Conservation (phyloP, 805 yeast genomes). For the Monosporozyma siamensis region DNA sequence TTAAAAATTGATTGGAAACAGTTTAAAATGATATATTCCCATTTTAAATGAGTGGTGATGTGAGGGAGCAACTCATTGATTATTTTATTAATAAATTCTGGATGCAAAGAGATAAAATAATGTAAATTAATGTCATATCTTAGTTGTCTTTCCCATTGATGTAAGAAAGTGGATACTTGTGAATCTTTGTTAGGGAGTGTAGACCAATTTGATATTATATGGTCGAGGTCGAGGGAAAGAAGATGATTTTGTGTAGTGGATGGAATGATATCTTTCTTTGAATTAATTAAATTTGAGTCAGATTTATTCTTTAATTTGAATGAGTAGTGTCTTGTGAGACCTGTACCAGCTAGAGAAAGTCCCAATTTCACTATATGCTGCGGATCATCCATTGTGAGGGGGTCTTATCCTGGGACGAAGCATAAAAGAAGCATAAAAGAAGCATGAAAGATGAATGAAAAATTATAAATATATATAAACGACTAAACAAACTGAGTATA, state of each 20-base stretch:
- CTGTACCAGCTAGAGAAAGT: slow-evolving; percentile 15
- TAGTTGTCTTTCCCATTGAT: slow-evolving; percentile 22
- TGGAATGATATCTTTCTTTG: background rate
- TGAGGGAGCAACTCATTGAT: no score
- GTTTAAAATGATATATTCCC: slow-evolving; percentile 9
- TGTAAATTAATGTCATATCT: slow-evolving; percentile 13
- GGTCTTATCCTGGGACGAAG: no score
- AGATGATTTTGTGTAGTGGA: background rate
- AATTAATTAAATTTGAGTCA: background rate
- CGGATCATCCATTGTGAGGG: no score
- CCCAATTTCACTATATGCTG: slow-evolving; percentile 13
- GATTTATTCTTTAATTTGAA: background rate
- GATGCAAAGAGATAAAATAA: no score
- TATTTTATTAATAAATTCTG: background rate
- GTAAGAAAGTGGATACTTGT: slow-evolving; percentile 7
- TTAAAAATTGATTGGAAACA: slow-evolving; percentile 8
- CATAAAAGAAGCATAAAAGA: no score
- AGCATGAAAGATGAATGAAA: no score
- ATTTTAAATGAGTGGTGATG: slow-evolving; percentile 14
- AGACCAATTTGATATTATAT: slow-evolving; percentile 6
- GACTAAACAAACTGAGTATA: no score
- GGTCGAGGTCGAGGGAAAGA: slow-evolving; percentile 1
- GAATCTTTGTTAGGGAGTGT: slow-evolving; percentile 2
- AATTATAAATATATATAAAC: no score
- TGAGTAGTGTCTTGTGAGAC: slow-evolving; percentile 2